Evolutionary conservation across 768 basidiomycete genomes (phyloP).

Genomic region (Lentinula aciculospora): DNA sequence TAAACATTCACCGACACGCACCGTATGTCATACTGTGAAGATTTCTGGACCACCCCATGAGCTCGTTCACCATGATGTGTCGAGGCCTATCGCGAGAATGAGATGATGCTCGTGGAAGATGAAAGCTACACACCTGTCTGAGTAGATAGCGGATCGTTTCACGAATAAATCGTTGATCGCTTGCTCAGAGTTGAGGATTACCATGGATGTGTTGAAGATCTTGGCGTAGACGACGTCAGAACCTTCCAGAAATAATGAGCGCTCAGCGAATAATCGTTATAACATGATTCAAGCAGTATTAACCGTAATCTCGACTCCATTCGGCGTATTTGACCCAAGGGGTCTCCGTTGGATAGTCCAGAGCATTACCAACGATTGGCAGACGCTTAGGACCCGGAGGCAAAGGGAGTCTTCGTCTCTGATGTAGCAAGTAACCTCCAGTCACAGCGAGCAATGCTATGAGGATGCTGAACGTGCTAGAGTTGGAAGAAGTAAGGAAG

Average conservation of each 20-base stretch:
- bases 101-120: not conserved
- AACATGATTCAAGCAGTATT: no score
- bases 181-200: slow-evolving; percentile 26
- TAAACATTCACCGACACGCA: not conserved
- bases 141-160: slow-evolving; percentile 27
- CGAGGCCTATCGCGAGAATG: slow-evolving; percentile 2
- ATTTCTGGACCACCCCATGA: slow-evolving; percentile 16
- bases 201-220: slow-evolving; percentile 17
- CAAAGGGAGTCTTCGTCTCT: slow-evolving; percentile 9
- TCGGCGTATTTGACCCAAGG: slow-evolving; percentile 16
- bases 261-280: no score
- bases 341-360: slow-evolving; percentile 12
- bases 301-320: slow-evolving; percentile 18
- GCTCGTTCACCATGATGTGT: slow-evolving; percentile 11
- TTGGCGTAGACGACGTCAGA: slow-evolving; percentile 22
- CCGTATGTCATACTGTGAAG: slow-evolving; percentile 17
- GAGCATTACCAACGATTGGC: slow-evolving; percentile 20
- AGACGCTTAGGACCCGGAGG: slow-evolving; percentile 21
- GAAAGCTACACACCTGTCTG: slow-evolving; percentile 21
- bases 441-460: not conserved
- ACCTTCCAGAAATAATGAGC: no score
- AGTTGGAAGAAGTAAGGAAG: not conserved
- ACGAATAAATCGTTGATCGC: slow-evolving; percentile 29
- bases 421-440: not conserved
- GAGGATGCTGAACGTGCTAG: not conserved